phyloP scores from a whole-genome alignment of 805 yeast genomes.

The Debaryomyces castellii region DNA sequence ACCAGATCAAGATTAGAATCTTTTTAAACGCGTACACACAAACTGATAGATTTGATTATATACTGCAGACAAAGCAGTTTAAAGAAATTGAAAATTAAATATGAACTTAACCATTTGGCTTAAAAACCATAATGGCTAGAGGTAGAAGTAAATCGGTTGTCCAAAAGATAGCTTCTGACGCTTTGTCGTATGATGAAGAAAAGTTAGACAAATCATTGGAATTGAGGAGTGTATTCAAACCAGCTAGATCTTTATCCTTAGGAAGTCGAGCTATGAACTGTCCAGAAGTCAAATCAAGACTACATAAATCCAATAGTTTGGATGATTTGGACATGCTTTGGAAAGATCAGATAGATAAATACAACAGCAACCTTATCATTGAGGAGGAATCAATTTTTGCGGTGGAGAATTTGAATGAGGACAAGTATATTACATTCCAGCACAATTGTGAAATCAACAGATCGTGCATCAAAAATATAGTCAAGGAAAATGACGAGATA shows the following conservation, averaged over 20 bases:
- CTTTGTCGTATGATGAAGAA: conserved; percentile 39
- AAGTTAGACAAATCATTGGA: conserved; percentile 9
- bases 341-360: conserved; percentile 34
- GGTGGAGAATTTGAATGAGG: conserved; percentile 38
- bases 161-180: conserved; percentile 55
- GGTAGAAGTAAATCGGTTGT: conserved; percentile 64
- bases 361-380: conserved; percentile 42
- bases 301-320: conserved; percentile 1
- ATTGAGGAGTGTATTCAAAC: background rate
- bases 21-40: background rate
- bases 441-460: conserved; percentile 29
- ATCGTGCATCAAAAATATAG: conserved; percentile 29
- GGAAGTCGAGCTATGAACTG: background rate
- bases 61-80: background rate
- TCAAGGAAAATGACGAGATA: conserved; percentile 46
- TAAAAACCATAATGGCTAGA: too few species aligned
- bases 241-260: conserved; percentile 9
- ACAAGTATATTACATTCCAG: conserved; percentile 32
- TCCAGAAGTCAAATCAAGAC: too few species aligned
- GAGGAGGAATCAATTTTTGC: conserved; percentile 38
- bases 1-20: background rate
- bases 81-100: background rate
- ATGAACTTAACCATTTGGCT: too few species aligned
- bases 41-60: background rate
- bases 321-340: conserved; percentile 21